These are phyloP conservation scores for Zea mays DNA, from an alignment of 176 grass and related monocot genomes.

Conservation along the genomic window Zm-B73-REFERENCE-NAM-5.0 NC_050104.1:141404501-141405000, in stretches of 20 bases:
- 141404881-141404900: constrained; percentile 62
- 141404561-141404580: background rate
- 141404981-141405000: constrained; percentile 82
- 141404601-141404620: background rate
- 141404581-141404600: background rate
- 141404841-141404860: constrained; percentile 54
- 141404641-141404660: background rate
- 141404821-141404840: background rate
- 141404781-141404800: background rate
- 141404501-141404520: background rate
- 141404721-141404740: background rate
- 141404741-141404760: background rate
- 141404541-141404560: background rate
- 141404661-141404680: background rate
- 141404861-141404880: constrained; percentile 69
- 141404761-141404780: background rate
- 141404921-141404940: constrained; percentile 59
- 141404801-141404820: background rate
- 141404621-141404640: background rate
- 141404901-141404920: constrained; percentile 71
- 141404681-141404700: background rate
- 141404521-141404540: background rate
- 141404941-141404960: constrained; percentile 77
- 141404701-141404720: background rate
- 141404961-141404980: constrained; percentile 61